These are phyloP conservation scores for Chalara sp. DNA, from an alignment of 2,329 filamentous ascomycete genomes.

Conservation along the genomic window DNA sequence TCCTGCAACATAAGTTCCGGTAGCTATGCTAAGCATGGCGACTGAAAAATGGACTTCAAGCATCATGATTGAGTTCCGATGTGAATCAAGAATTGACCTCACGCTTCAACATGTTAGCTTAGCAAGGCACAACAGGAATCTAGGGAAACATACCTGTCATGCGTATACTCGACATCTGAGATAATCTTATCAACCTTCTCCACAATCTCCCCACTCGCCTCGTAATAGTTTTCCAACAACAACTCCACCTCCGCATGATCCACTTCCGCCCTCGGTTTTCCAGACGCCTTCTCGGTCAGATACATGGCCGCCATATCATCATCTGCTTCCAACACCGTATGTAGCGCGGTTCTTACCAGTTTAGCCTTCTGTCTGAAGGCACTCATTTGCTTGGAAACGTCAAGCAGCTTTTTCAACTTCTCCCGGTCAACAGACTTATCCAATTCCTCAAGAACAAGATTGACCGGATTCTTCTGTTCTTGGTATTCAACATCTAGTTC, in stretches of 20 bases:
- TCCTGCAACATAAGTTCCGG: neutral
- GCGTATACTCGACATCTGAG: neutral
- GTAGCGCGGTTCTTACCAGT: neutral
- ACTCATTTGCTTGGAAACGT: neutral
- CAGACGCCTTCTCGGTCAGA: neutral
- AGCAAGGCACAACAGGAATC: neutral
- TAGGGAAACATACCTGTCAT: neutral
- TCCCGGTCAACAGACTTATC: neutral
- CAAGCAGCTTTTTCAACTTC: constrained; percentile 20
- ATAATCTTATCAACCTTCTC: neutral
- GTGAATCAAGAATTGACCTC: neutral
- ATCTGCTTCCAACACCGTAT: neutral
- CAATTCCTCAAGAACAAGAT: neutral
- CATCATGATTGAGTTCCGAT: constrained; percentile 1
- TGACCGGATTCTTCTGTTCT: neutral
- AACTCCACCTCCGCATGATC: neutral
- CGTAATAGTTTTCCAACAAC: neutral
- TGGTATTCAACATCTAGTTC: neutral
- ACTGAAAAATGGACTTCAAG: neutral
- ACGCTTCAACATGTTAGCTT: neutral
- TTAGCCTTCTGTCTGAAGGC: neutral
- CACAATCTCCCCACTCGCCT: neutral
- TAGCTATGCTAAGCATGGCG: neutral
- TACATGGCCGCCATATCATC: constrained; percentile 1
- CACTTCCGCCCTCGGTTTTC: neutral